These are phyloP conservation scores for Aspergillus diversus DNA, from an alignment of 495 filamentous ascomycete species.

Conservation along the genomic window DNA sequence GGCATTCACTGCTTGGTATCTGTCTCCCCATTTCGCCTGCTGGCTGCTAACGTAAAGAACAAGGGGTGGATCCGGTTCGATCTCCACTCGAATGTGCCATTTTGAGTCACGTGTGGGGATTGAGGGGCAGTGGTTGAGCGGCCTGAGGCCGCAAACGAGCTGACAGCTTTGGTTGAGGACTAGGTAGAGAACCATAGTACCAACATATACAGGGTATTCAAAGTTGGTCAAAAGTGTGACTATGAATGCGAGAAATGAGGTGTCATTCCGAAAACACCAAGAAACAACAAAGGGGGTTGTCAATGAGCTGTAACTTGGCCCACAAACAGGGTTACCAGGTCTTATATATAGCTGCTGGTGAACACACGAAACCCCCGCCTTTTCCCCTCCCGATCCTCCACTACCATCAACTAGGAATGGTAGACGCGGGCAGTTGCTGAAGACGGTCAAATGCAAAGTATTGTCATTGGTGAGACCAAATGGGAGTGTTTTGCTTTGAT, in stretches of 20 bases:
- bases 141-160: conserved; percentile 18
- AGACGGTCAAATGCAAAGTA: background rate
- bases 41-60: background rate
- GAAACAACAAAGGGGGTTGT: background rate
- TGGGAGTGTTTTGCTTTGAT: background rate
- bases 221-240: background rate
- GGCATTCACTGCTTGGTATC: background rate
- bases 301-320: background rate
- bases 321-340: background rate
- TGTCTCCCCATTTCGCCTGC: background rate
- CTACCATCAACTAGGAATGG: background rate
- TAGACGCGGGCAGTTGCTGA: background rate
- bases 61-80: background rate
- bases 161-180: conserved; percentile 17
- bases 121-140: conserved; percentile 16
- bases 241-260: background rate
- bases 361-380: background rate
- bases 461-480: background rate
- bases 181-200: conserved; percentile 14
- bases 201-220: too few species aligned
- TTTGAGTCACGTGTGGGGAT: conserved; percentile 19
- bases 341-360: background rate
- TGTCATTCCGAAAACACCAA: background rate
- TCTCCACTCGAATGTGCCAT: background rate
- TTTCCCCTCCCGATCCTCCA: background rate